Conservation (phyloP, 2,329 filamentous ascomycete genomes). For the Dendryphion nanum region DNA sequence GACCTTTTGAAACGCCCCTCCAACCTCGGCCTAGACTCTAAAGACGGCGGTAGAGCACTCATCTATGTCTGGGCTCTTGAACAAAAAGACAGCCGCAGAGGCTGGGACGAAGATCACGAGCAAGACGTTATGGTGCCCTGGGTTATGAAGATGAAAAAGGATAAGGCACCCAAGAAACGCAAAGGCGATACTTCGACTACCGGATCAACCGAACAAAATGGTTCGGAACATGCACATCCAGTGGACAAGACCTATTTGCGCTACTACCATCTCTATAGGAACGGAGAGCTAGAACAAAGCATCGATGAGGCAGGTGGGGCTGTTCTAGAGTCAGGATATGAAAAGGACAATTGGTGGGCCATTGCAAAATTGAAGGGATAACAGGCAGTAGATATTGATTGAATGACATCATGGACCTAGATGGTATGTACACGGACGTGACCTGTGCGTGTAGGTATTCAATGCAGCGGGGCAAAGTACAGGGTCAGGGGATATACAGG, state of each 20-base stretch:
- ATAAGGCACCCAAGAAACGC: conserved; percentile 19
- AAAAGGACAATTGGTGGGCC: conserved; percentile 98
- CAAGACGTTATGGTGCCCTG: conserved; percentile 97
- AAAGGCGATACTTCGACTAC: conserved; percentile 13
- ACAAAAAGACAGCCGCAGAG: conserved; percentile 79
- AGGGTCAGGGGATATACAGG: too few relatives aligned
- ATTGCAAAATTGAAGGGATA: conserved; percentile 49
- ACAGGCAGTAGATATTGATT: too few relatives aligned
- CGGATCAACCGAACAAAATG: too few relatives aligned
- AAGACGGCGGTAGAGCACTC: conserved; percentile 61
- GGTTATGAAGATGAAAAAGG: conserved; percentile 62
- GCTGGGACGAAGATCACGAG: conserved; percentile 79
- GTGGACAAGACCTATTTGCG: conserved; percentile 69
- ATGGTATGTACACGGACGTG: too few relatives aligned
- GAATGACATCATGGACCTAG: too few relatives aligned
- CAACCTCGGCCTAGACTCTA: not conserved
- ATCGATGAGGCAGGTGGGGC: conserved; percentile 70
- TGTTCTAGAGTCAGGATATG: conserved; percentile 81
- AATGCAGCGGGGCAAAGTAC: too few relatives aligned
- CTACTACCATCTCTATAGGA: conserved; percentile 90
- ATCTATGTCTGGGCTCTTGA: conserved; percentile 96
- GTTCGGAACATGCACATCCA: too few relatives aligned
- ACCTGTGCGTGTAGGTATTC: too few relatives aligned
- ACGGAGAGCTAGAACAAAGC: conserved; percentile 83
- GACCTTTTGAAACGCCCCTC: conserved; percentile 56